Percentiles rank a stretch among this genome's conserved stretches.
Evolutionary conservation across 1,139 yeast species (phyloP).

Genomic region (Lodderomyces jiufengensis): DNA sequence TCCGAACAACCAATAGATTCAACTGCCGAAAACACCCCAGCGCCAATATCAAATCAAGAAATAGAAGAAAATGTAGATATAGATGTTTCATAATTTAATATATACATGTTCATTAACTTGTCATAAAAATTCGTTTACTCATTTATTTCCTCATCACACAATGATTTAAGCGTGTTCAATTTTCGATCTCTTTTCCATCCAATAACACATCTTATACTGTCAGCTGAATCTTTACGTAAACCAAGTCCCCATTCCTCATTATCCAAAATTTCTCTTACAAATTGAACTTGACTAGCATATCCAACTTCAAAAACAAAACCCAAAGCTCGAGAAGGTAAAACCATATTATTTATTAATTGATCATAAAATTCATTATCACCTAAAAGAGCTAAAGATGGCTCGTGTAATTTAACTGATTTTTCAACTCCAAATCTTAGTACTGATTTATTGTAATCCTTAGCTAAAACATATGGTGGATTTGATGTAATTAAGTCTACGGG

Average conservation of each 20-base stretch:
- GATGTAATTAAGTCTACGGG: constrained; percentile 57
- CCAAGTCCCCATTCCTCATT: constrained; percentile 27
- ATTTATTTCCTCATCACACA: constrained; percentile 11
- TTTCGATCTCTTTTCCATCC: constrained; percentile 27
- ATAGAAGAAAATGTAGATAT: not conserved
- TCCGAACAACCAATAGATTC: constrained; percentile 9
- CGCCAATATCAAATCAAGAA: constrained; percentile 2
- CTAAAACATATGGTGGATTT: constrained; percentile 87
- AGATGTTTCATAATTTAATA: not conserved
- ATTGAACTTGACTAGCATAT: constrained; percentile 30
- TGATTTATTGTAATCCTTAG: constrained; percentile 32
- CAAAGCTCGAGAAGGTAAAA: constrained; percentile 31
- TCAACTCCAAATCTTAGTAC: constrained; percentile 38
- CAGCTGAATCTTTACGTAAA: constrained; percentile 24
- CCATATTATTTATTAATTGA: constrained; percentile 46
- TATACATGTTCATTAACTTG: no score
- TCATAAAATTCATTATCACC: constrained; percentile 74
- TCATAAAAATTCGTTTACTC: not conserved
- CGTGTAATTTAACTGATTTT: constrained; percentile 63
- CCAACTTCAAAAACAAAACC: constrained; percentile 46
- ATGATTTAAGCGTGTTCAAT: constrained; percentile 7
- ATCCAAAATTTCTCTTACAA: constrained; percentile 16
- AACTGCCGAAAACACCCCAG: constrained; percentile 3
- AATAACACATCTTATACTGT: constrained; percentile 35
- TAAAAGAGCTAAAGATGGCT: constrained; percentile 72